Evolutionary conservation across 805 yeast species (phyloP), one percentile per base, ranked within the genome.

Genomic region (Saccharomycopsis olivae): DNA sequence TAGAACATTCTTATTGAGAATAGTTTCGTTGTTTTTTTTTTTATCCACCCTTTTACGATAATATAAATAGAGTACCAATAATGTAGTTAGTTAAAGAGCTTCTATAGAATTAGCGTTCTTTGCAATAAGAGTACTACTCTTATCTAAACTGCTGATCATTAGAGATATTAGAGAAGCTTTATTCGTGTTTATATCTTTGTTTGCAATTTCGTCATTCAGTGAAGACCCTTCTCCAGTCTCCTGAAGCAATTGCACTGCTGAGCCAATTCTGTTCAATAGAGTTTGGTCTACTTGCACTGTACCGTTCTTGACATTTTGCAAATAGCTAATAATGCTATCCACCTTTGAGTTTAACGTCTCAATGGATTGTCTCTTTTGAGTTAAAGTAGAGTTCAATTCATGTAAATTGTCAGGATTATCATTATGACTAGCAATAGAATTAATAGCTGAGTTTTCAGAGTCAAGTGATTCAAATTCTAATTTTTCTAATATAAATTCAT

Each of bases 361-460:
- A 16, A 39, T 27, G n/a, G 34, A 25, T 5, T 25, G 24, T 14
- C 19, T 20, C 15, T 38, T 31, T 23, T 21, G 25, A 31, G 13
- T 16, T 4, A 38, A 13, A 9, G 15, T 17, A 11, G 30, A 13
- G 11, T 32, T 24, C 32, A 38, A 38, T 5, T 5, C 9, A 10
- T 15, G 11, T 16, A 33, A 24, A 15, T 32, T 24, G 20, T 38
- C 41, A 11, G 9, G 24, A 5, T 35, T 16, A n/a, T 20, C 29
- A 16, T 18, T 17, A 16, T 38, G 14, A 10, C 14, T 32, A 2
- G 29, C 13, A 19, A 38, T 32, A 5, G 36, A 31, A 17, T 38
- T 38, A 5, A 38, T 32, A 11, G 41, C 35, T 5, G 36, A 24
- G 17, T 38, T 38, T 24, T 38, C 41, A 8, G 41, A 16, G 5